Evolutionary conservation across 2,329 filamentous ascomycete genomes (phyloP), one percentile per base, ranked within the genome.

Genomic region (Pseudogymnoascus sp.): DNA sequence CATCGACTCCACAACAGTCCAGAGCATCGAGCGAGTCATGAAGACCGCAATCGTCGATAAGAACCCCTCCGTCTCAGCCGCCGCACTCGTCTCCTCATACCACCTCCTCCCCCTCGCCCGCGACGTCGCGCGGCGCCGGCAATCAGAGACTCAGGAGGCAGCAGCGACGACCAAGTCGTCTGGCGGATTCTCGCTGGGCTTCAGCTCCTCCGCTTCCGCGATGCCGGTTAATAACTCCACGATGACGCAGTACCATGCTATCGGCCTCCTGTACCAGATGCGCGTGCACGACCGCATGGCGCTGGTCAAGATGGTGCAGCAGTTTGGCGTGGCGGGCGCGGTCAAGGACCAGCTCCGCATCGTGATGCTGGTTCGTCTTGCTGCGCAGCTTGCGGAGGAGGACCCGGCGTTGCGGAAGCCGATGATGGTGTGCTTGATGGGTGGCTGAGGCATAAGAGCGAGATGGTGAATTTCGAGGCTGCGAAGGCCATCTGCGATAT

Each of bases 11-110:
- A 93, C 91, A 11, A 97, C 93, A 55, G 95, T 97, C 59, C 93
- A 97, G 80, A 93, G 92, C 65, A 97, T 99, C 74, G 95, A 99
- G 77, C 90, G 95, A 76, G 89, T 96, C 64, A 96, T 99, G 84
- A 99, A 99, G 82, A 97, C 95, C 18, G 95, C 93, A 63, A 97
- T 99, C 74, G 95, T 99, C 75, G 95, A 99, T 82, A 97, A 97
- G 82, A 97, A 93, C 71, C 93, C 95, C 37, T 97, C 93, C 1
- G 95, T 99, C 33, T 95, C 93, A 64, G 97, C 95, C 18, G 95
- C 95, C 61, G 95, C 95, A 45, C 85, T 99, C 65, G 90, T 99
- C 58, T 97, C 95, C 38, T 96, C 95, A 61, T 99, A 99, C 77
- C 95, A 99, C 76, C 89, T 99, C 58, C 89, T 99, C 61, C 95